Base-by-base conservation (phyloP, 768 basidiomycete species). In the Cystoderma amianthinum region DNA sequence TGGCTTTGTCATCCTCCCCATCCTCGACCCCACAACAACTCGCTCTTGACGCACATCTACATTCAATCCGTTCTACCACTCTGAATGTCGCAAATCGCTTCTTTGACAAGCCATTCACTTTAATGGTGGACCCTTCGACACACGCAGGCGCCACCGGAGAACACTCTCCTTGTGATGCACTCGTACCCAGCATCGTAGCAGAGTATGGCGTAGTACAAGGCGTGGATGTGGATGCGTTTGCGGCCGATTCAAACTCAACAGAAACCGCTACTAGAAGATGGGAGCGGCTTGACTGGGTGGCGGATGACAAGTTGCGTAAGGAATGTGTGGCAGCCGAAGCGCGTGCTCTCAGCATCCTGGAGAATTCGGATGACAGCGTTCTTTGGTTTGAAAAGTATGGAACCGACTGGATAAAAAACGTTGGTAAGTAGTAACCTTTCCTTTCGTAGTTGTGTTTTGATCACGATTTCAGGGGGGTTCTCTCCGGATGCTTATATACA, bases 71-170 rank as follows among this genome's bases (percentile, higher is more conserved):
- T 16, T 76, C 78, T 0, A 81, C 82, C 2, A 52, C 61, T 2
- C 63, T 69, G 43, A 79, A 76, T 44, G 74, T 80, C 4, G 67
- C 74, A 32, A 96, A 96, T 52, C 71, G 95, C 23, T 96, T 90
- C 76, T 88, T 81, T 58, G 94, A 98, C 66, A 98, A 96, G 61
- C 72, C 83, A 2, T 74, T 85, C 28, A 82, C 82, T 3, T 63
- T 96, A 41, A 74, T 89, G 36, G 81, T 97, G 25, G 94, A 98
- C 57, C 76, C 82, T 1, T 86, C 84, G 41, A 82, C 83, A 2
- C 80, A 88, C 25, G 87, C 89, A 4, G 88, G 91, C 28, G 85
- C 86, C 32, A 78, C 80, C 52, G 94, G 94, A 3, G 94, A 97
- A 62, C 93, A 95, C 57, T 86, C 89, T 0, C 83, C 88, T 0